Conservation (phyloP, 2,329 filamentous ascomycete genomes). For the Venturia aucupariae region DNA sequence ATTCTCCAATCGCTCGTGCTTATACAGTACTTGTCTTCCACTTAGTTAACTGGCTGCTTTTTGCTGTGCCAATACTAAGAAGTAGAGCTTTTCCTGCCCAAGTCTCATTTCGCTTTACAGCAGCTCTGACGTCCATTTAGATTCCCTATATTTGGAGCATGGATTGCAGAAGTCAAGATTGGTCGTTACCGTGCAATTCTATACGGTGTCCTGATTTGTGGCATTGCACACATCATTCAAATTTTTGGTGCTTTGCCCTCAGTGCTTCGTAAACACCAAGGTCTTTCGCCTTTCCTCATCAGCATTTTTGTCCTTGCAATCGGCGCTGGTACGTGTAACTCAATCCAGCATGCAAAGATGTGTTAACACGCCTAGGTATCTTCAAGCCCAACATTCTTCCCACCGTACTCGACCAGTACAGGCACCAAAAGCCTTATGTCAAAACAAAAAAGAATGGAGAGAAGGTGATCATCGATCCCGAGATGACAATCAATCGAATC, state of each 20-base stretch:
- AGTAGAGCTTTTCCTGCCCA: too few relatives aligned
- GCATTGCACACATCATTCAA: slow-evolving; percentile 28
- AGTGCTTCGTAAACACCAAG: slow-evolving; percentile 15
- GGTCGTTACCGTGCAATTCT: slow-evolving; percentile 33
- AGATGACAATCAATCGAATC: slow-evolving; percentile 32
- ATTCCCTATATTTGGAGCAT: slow-evolving; percentile 41
- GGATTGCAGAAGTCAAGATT: slow-evolving; percentile 35
- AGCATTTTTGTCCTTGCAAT: slow-evolving; percentile 23
- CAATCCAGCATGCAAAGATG: slow-evolving; percentile 16
- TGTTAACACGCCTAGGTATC: slow-evolving; percentile 19
- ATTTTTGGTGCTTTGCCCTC: slow-evolving; percentile 19
- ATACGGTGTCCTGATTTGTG: slow-evolving; percentile 31
- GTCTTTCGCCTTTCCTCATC: slow-evolving; percentile 13
- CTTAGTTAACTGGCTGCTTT: too few relatives aligned
- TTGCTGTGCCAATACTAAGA: too few relatives aligned
- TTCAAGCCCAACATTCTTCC: slow-evolving; percentile 37
- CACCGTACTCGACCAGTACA: slow-evolving; percentile 37
- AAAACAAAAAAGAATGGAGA: slow-evolving; percentile 37
- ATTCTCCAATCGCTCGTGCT: too few relatives aligned
- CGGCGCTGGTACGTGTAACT: slow-evolving; percentile 32
- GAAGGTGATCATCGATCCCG: slow-evolving; percentile 39
- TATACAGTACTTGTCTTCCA: too few relatives aligned
- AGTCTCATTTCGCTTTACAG: background rate
- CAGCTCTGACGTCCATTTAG: background rate
- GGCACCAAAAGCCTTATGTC: slow-evolving; percentile 32